Percentiles rank a stretch among this genome's conserved stretches.
These are phyloP conservation scores for Syzygium aqueum DNA, from an alignment of 345 rosid genomes.

Conservation along the genomic window DNA sequence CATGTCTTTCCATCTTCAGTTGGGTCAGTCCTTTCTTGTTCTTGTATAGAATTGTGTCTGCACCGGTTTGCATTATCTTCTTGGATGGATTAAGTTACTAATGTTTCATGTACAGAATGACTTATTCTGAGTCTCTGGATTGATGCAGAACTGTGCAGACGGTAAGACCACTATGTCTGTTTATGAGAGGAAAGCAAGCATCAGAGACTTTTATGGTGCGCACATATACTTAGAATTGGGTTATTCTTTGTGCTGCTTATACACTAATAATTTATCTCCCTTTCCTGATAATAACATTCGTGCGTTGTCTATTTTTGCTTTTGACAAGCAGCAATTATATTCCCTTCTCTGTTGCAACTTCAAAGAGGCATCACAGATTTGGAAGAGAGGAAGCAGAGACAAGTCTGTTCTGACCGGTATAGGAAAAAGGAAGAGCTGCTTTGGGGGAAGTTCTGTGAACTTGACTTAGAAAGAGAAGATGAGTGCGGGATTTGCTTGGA, in stretches of 20 bases:
- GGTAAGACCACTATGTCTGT: conserved; percentile 85
- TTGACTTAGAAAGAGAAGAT: conserved; percentile 54
- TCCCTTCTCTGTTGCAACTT: conserved; percentile 71
- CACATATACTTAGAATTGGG: neutral
- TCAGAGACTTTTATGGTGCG: conserved; percentile 81
- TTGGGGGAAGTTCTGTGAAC: conserved; percentile 32
- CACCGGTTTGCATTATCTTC: neutral
- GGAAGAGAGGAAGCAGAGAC: conserved; percentile 65
- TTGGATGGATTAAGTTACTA: neutral
- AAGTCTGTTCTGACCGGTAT: conserved; percentile 33
- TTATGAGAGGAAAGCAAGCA: conserved; percentile 76
- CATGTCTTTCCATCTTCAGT: neutral
- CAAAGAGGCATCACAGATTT: conserved; percentile 59
- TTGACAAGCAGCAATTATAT: conserved; percentile 46
- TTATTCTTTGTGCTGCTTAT: neutral
- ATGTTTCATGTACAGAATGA: neutral
- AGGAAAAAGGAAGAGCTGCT: conserved; percentile 38
- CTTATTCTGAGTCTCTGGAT: conserved; percentile 3
- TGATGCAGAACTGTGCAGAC: conserved; percentile 67
- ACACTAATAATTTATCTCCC: neutral
- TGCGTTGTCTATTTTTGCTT: neutral
- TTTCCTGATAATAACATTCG: neutral
- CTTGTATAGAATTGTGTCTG: neutral
- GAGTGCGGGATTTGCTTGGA: conserved; percentile 87
- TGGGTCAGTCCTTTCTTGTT: neutral